phyloP scores from a whole-genome alignment of 2,329 filamentous ascomycete species.

The Colletotrichum cereale region DNA sequence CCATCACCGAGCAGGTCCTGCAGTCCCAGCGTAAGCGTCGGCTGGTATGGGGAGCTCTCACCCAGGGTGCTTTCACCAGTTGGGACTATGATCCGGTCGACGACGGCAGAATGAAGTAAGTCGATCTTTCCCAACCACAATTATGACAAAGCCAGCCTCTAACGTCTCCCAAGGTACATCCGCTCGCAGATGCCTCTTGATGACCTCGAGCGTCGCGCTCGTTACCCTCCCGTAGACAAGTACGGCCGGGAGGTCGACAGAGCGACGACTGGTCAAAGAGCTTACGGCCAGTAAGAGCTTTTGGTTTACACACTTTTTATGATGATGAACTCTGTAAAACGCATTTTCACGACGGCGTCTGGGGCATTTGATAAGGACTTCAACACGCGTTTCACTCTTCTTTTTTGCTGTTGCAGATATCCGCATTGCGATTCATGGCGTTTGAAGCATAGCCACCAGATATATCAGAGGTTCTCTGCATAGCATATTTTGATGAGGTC shows the following conservation, averaged over 20 bases:
- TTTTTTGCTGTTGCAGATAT: slow-evolving; percentile 24
- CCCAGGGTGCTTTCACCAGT: slow-evolving; percentile 78
- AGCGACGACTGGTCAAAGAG: slow-evolving; percentile 40
- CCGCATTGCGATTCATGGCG: slow-evolving; percentile 21
- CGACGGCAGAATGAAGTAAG: slow-evolving; percentile 75
- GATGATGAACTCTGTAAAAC: slow-evolving; percentile 34
- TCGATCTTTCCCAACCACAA: slow-evolving; percentile 31
- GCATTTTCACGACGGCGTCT: slow-evolving; percentile 32
- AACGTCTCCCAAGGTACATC: slow-evolving; percentile 74
- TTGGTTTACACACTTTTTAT: neutral
- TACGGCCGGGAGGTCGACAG: slow-evolving; percentile 62
- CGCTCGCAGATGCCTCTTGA: slow-evolving; percentile 85
- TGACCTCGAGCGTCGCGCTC: slow-evolving; percentile 81
- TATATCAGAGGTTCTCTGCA: slow-evolving; percentile 16
- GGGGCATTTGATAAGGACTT: neutral
- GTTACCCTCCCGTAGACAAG: slow-evolving; percentile 75
- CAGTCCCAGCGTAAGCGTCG: slow-evolving; percentile 82
- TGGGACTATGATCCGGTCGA: slow-evolving; percentile 89
- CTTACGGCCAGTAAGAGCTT: slow-evolving; percentile 52
- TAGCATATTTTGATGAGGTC: neutral
- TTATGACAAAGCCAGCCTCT: slow-evolving; percentile 50
- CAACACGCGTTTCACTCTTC: slow-evolving; percentile 4
- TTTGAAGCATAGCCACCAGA: slow-evolving; percentile 25
- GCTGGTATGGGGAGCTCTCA: slow-evolving; percentile 84
- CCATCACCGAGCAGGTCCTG: slow-evolving; percentile 81